phyloP scores from a whole-genome alignment of 805 yeast genomes.

The Cyberlindnera americana region DNA sequence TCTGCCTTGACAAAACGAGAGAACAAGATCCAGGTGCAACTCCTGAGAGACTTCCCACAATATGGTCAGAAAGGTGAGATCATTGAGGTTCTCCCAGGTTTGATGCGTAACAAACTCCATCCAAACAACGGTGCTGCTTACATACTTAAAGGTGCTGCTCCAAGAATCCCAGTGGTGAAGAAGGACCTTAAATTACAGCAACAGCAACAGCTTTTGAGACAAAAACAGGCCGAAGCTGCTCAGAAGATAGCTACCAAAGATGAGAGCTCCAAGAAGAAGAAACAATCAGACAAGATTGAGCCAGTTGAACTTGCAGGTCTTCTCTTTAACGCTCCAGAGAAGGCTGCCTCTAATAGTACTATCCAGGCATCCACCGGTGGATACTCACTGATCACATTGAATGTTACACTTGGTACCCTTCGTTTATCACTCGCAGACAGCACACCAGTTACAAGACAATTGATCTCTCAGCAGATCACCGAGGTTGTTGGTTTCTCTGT shows the following conservation, averaged over 20 bases:
- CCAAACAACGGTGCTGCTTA: constrained; percentile 72
- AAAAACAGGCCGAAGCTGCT: constrained; percentile 6
- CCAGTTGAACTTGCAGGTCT: constrained; percentile 23
- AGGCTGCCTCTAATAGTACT: background rate
- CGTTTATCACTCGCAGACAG: constrained; percentile 6
- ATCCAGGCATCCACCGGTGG: constrained; percentile 10
- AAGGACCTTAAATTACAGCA: constrained; percentile 15
- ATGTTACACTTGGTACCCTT: constrained; percentile 16
- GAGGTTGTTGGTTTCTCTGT: constrained; percentile 15
- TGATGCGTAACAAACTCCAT: constrained; percentile 78
- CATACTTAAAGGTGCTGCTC: constrained; percentile 34
- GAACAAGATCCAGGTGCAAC: constrained; percentile 65
- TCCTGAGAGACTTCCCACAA: constrained; percentile 61
- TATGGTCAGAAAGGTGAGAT: constrained; percentile 73
- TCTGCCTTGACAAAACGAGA: constrained; percentile 48
- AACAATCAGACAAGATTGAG: constrained; percentile 4
- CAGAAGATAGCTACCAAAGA: constrained; percentile 4
- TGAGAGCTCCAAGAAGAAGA: constrained; percentile 5
- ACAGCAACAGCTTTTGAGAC: constrained; percentile 9
- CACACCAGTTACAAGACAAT: constrained; percentile 13
- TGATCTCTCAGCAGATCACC: constrained; percentile 14
- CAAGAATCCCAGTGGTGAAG: constrained; percentile 28
- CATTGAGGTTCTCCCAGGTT: constrained; percentile 68
- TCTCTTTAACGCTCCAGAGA: constrained; percentile 19
- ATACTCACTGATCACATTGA: constrained; percentile 25